Evolutionary conservation across 1,139 yeast species (phyloP).

Genomic region (Geotrichum macrosporum): DNA sequence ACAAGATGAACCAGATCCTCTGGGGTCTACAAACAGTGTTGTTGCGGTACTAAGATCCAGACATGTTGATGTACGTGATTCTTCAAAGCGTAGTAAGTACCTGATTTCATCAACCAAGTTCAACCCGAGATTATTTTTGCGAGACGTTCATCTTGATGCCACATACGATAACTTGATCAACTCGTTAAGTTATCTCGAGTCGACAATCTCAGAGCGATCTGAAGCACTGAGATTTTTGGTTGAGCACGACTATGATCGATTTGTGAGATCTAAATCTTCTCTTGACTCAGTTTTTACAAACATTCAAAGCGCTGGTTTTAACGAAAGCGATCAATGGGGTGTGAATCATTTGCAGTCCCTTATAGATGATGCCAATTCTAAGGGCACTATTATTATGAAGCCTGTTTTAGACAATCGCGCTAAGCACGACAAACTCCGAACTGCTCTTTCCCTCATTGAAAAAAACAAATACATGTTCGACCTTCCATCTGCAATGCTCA

Average conservation of each 20-base stretch:
- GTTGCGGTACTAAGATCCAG: constrained; percentile 32
- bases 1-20: constrained; percentile 40
- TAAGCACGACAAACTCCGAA: constrained; percentile 55
- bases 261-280: constrained; percentile 69
- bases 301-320: constrained; percentile 43
- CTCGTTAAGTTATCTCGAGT: constrained; percentile 57
- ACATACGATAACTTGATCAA: constrained; percentile 57
- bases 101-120: constrained; percentile 70
- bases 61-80: constrained; percentile 34
- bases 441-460: constrained; percentile 60
- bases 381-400: constrained; percentile 63
- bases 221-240: constrained; percentile 61
- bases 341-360: constrained; percentile 31
- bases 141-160: constrained; percentile 66
- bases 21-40: constrained; percentile 37
- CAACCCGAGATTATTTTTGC: constrained; percentile 63
- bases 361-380: constrained; percentile 38
- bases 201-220: constrained; percentile 60
- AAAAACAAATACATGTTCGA: constrained; percentile 63
- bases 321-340: constrained; percentile 40
- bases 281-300: constrained; percentile 56
- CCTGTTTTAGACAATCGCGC: constrained; percentile 67
- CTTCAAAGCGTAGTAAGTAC: constrained; percentile 43
- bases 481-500: constrained; percentile 58
- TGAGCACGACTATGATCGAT: constrained; percentile 67